Conservation (phyloP, 2,329 filamentous ascomycete genomes). For the Ophiostoma piceae region DNA sequence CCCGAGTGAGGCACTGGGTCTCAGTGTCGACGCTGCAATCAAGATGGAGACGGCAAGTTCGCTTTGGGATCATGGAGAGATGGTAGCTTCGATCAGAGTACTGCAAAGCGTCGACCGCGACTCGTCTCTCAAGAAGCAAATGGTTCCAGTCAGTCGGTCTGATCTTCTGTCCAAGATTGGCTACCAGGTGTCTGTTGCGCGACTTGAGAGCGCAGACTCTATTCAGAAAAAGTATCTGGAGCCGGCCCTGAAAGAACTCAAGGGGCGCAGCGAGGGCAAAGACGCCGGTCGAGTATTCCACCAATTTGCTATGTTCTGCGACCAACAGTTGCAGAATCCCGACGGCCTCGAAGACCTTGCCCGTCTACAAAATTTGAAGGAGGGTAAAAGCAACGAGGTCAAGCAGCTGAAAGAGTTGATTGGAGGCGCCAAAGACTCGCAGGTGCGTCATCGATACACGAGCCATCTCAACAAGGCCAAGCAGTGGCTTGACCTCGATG, state of each 20-base stretch:
- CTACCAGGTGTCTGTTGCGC: conserved; percentile 81
- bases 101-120: conserved; percentile 66
- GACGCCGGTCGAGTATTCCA: conserved; percentile 87
- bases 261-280: conserved; percentile 58
- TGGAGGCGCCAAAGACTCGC: conserved; percentile 45
- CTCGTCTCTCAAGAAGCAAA: conserved; percentile 60
- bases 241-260: conserved; percentile 76
- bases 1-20: conserved; percentile 62
- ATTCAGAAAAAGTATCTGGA: conserved; percentile 84
- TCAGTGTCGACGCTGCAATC: conserved; percentile 71
- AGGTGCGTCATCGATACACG: conserved; percentile 53
- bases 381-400: conserved; percentile 77
- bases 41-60: conserved; percentile 82
- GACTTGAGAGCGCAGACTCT: conserved; percentile 81
- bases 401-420: conserved; percentile 61
- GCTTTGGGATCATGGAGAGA: conserved; percentile 91
- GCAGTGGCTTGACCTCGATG: conserved; percentile 84
- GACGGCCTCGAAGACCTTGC: conserved; percentile 80
- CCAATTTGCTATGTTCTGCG: conserved; percentile 91
- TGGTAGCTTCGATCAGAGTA: conserved; percentile 81
- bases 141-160: conserved; percentile 65
- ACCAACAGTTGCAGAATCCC: conserved; percentile 83
- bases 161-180: conserved; percentile 83
- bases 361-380: conserved; percentile 70
- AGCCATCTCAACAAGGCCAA: conserved; percentile 66